Evolutionary conservation across 257 asterid species (phyloP), one percentile per base, ranked within the genome.

Genomic region (Ballota nigra): DNA sequence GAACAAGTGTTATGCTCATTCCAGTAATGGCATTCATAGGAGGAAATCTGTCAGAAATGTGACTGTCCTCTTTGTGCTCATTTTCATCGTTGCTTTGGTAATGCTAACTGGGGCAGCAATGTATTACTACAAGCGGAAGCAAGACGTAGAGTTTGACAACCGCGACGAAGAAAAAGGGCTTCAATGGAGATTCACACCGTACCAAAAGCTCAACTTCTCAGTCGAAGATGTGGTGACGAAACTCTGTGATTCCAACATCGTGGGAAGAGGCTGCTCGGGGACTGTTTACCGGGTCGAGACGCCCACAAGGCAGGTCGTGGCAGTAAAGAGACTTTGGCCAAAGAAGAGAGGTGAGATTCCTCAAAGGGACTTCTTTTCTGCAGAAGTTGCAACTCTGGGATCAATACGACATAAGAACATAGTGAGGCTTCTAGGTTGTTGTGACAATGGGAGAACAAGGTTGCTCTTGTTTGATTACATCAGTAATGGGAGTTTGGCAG

Each of bases 231-330:
- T 89, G 52, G 81, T 87, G 16, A 69, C 84, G 53, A 81, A 77
- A 59, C 93, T 89, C 34, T 73, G 80, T n/a, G 96, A 89, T 31
- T 75, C 88, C 0, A 87, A 87, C 78, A 82, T 89, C 59, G 88
- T 89, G 13, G 96, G 96, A 41, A 79, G 80, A 77, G 96, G 96
- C 16, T 71, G 88, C 74, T 89, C 96, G 1, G 90, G 96, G 5
- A 59, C 79, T 49, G 96, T 87, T 60, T 89, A 89, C 70, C 83
- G 89, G 2, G 89, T 89, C 19, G 96, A 87, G 81, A 85, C 79
- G 3, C 81, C 82, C n/a, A 74, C 45, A 26, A 80, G 78, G 22
- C 87, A 84, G 66, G 83, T 82, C 15, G 78, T 89, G 11, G 96
- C 93, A 0, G 96, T 87, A 62, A 89, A 89, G 80, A 85, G 79